Evolutionary conservation across 75 land plant species (phyloP).

Genomic region (Pseudotsuga menziesii): DNA sequence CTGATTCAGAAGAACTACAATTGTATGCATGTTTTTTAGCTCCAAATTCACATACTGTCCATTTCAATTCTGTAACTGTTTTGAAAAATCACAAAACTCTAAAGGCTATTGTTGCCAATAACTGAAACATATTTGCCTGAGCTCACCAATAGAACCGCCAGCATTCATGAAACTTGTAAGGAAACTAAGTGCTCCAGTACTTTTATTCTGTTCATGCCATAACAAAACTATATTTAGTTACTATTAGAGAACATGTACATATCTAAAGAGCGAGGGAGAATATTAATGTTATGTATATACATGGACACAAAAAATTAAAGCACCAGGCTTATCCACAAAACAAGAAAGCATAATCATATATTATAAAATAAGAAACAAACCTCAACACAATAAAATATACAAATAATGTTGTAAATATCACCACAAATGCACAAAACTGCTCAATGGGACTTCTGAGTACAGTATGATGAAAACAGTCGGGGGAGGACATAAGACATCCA

Average conservation of each 20-base stretch:
- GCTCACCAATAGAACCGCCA: slow-evolving; percentile 67
- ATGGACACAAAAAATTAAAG: background rate
- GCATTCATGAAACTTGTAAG: slow-evolving; percentile 82
- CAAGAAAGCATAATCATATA: background rate
- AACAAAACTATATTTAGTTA: background rate
- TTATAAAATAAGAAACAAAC: no score
- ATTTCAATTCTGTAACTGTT: background rate
- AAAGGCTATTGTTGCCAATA: background rate
- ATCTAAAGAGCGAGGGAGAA: background rate
- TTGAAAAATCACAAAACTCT: background rate
- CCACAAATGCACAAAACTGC: background rate
- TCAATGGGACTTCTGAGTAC: background rate
- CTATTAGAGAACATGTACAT: no score
- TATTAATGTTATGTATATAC: background rate
- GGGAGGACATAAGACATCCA: background rate
- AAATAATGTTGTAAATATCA: background rate
- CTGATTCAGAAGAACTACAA: background rate
- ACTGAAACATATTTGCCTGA: background rate
- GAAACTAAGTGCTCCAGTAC: slow-evolving; percentile 91
- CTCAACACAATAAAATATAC: background rate
- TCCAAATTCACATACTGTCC: background rate
- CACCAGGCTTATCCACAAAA: background rate
- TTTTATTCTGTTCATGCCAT: slow-evolving; percentile 60
- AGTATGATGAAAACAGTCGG: background rate
- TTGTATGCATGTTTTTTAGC: background rate